Conservation (phyloP, 2,329 filamentous ascomycete species). For the Boeremia exigua region DNA sequence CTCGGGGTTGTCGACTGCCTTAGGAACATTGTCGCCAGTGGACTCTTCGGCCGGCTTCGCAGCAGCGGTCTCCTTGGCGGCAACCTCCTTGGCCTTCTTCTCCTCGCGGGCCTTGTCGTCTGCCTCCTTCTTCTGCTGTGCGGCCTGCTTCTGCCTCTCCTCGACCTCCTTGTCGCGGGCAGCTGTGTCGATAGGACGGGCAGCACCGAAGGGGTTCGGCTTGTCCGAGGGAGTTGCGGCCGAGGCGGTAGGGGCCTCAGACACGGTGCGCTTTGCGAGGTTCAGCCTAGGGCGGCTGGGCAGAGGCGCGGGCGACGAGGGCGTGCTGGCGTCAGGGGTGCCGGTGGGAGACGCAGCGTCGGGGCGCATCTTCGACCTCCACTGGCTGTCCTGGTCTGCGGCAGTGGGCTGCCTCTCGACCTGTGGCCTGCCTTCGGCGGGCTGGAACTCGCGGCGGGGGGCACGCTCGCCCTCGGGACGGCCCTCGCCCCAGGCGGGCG, state of each 20-base stretch:
- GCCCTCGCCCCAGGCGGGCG: constrained; percentile 77
- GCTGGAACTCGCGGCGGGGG: constrained; percentile 73
- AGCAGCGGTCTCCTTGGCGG: constrained; percentile 50
- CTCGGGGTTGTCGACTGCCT: constrained; percentile 51
- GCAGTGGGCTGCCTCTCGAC: constrained; percentile 78
- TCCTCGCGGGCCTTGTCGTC: constrained; percentile 85
- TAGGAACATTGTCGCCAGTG: constrained; percentile 22
- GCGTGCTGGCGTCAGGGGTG: constrained; percentile 76
- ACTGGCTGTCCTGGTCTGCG: constrained; percentile 90
- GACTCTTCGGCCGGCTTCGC: constrained; percentile 38
- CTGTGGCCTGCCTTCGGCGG: constrained; percentile 62
- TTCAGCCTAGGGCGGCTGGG: constrained; percentile 81
- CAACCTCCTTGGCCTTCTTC: constrained; percentile 60
- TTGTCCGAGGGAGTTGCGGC: constrained; percentile 66
- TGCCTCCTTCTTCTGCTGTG: constrained; percentile 84
- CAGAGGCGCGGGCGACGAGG: constrained; percentile 74
- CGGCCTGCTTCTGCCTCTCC: constrained; percentile 76
- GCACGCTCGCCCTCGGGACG: constrained; percentile 76
- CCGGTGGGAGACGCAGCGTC: constrained; percentile 72
- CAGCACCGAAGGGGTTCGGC: constrained; percentile 91
- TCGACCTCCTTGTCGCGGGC: constrained; percentile 88
- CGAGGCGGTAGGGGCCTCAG: constrained; percentile 67
- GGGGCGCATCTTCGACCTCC: constrained; percentile 91
- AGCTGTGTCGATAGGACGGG: constrained; percentile 91
- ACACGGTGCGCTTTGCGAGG: constrained; percentile 87